Percentiles rank a stretch among this genome's conserved stretches.
phyloP scores from a whole-genome alignment of 495 filamentous ascomycete species.

The Melanomma pulvis-pyrius region DNA sequence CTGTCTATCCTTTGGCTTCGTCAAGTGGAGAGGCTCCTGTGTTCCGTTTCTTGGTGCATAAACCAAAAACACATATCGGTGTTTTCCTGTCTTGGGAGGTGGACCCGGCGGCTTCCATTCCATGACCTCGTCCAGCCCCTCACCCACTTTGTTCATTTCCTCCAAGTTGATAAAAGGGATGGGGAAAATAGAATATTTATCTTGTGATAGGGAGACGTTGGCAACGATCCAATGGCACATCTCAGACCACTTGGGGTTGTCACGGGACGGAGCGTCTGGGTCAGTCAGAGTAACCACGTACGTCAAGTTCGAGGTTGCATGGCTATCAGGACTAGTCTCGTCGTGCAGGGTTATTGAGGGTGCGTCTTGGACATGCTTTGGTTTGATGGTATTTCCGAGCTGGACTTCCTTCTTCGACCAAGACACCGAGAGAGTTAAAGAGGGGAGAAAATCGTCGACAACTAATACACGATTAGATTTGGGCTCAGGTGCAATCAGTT shows the following conservation, averaged over 20 bases:
- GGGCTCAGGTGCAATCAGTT: too few species aligned
- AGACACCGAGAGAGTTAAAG: conserved; percentile 53
- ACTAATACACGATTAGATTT: conserved; percentile 48
- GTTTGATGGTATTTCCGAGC: conserved; percentile 65
- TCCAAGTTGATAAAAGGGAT: conserved; percentile 13
- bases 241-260: conserved; percentile 68
- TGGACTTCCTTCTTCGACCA: conserved; percentile 54
- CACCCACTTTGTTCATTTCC: background rate
- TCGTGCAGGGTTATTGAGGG: conserved; percentile 53
- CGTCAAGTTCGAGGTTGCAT: conserved; percentile 33
- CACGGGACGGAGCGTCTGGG: conserved; percentile 68
- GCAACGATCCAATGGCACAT: conserved; percentile 73
- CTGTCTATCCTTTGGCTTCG: conserved; percentile 59
- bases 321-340: conserved; percentile 15
- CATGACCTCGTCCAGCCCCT: conserved; percentile 52
- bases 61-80: conserved; percentile 68
- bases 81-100: conserved; percentile 66
- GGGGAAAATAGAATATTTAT: conserved; percentile 24
- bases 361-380: conserved; percentile 52
- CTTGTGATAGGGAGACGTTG: conserved; percentile 39
- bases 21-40: conserved; percentile 48
- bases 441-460: conserved; percentile 64
- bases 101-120: conserved; percentile 64
- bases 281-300: conserved; percentile 63
- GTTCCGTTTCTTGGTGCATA: conserved; percentile 50